Conservation (phyloP, 1,284 basidiomycete species). For the Fomitopsis schrenkii region DNA sequence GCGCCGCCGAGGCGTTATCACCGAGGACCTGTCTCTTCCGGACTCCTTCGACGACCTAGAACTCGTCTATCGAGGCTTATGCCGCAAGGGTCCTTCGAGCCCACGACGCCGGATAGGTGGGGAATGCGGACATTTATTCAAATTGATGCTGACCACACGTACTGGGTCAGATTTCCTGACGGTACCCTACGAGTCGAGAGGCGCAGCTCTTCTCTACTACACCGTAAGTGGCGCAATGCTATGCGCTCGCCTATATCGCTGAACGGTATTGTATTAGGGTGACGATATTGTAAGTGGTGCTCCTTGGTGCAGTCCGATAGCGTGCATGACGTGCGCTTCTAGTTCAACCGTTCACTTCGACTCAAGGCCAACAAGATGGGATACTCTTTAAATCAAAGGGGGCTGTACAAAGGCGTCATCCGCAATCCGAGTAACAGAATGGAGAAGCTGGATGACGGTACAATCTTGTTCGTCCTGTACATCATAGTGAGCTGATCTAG, state of each 20-base stretch:
- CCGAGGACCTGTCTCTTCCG: slow-evolving; percentile 74
- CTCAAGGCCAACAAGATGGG: slow-evolving; percentile 80
- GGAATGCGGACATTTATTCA: slow-evolving; percentile 4
- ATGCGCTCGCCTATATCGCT: neutral
- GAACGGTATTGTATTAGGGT: slow-evolving; percentile 41
- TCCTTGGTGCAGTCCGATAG: neutral
- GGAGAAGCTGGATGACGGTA: slow-evolving; percentile 66
- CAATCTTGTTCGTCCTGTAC: neutral
- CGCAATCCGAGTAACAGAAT: slow-evolving; percentile 59
- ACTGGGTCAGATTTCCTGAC: slow-evolving; percentile 57
- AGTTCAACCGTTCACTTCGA: slow-evolving; percentile 90
- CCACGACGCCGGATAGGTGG: slow-evolving; percentile 72
- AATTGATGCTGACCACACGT: neutral
- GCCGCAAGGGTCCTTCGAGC: slow-evolving; percentile 34
- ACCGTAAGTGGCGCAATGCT: slow-evolving; percentile 44
- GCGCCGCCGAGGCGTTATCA: slow-evolving; percentile 58
- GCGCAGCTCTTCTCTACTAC: slow-evolving; percentile 86
- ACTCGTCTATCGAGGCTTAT: slow-evolving; percentile 78
- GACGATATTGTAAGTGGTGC: slow-evolving; percentile 69
- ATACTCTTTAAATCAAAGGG: slow-evolving; percentile 83
- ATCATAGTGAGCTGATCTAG: neutral
- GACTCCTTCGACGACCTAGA: slow-evolving; percentile 66
- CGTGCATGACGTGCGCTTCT: neutral
- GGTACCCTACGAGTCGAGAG: slow-evolving; percentile 74
- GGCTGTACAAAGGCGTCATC: slow-evolving; percentile 70